phyloP scores from a whole-genome alignment of 2,329 filamentous ascomycete genomes.

The Alternaria postmessia region DNA sequence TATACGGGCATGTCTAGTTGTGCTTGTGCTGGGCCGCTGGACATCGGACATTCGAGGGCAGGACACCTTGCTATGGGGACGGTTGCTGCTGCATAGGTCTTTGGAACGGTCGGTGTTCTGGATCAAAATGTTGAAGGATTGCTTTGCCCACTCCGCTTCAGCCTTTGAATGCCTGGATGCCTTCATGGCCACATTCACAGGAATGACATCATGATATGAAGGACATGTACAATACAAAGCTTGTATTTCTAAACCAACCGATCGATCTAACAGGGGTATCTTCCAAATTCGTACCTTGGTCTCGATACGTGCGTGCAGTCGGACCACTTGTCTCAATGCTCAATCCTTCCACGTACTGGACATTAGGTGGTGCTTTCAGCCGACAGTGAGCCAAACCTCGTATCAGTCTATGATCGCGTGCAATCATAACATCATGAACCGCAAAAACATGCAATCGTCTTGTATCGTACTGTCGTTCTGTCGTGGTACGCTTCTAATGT shows the following conservation, averaged over 20 bases:
- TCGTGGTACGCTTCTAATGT: neutral
- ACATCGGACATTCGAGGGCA: neutral
- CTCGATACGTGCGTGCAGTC: neutral
- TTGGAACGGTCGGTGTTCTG: neutral
- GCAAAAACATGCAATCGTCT: neutral
- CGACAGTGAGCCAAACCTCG: neutral
- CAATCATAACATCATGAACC: neutral
- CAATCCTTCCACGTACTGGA: neutral
- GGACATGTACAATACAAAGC: conserved; percentile 27
- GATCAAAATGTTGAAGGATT: neutral
- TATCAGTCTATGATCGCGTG: neutral
- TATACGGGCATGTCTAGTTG: neutral
- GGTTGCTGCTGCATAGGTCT: neutral
- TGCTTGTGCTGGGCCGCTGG: too few species aligned
- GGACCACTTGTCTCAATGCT: neutral
- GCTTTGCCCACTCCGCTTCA: neutral
- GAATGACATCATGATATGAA: neutral
- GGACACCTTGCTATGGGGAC: neutral
- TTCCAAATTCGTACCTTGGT: neutral
- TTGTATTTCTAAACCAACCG: conserved; percentile 10
- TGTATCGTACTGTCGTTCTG: conserved; percentile 1
- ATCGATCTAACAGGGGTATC: conserved; percentile 1
- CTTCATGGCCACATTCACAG: neutral
- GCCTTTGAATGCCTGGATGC: neutral
- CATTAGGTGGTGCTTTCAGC: neutral